Base-by-base conservation (phyloP, 163 green algal species). In the Picocystis sp. region DNA sequence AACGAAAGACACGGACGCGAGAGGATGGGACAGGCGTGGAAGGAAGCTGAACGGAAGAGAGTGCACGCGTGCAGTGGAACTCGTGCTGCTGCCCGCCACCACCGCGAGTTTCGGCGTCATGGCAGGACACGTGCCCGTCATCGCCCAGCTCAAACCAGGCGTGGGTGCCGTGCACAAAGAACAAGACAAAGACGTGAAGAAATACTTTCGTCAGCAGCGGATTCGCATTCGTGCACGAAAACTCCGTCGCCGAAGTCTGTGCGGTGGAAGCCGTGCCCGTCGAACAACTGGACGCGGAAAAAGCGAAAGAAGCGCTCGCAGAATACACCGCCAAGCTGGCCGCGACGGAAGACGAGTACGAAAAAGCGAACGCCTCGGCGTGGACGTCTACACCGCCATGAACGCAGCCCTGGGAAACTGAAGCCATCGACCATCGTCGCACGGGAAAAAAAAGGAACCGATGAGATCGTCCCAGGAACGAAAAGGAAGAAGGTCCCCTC, bases 91-190 rank as follows among this genome's bases (percentile, higher is more conserved):
- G 17, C 91, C 91, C 21, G 88, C 87, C 41, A 71, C 82, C 13
- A 88, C 87, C 42, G 91, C 45, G 81, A 95, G 66, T 95, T 99
- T 99, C 73, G 91, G 90, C 22, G 72, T 94, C n/a, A 92, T 95
- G 71, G 84, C 90, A 29, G 92, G 90, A 42, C 90, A 98, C 72
- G 91, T 99, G 21, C 87, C 91, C 11, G 90, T 83, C 25, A 85
- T 97, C 11, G 84, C 91, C 12, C 83, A 98, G 77, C 78, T 99
- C 17, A 76, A 77, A 55, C 90, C 91, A 2, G 91, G 91, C 11
- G 60, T 98, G 3, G 74, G 98, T 1, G 83, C 82, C 23, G 73
- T 99, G 12, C 74, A 93, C 55, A 82, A 71, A 22, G 77, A 88
- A 56, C 50, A 82, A 55, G 89, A 93, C 57, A 85, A 84, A 41